These are phyloP conservation scores for Verruconis gallopava DNA, from an alignment of 2,329 filamentous ascomycete genomes.

Conservation along the genomic window DNA sequence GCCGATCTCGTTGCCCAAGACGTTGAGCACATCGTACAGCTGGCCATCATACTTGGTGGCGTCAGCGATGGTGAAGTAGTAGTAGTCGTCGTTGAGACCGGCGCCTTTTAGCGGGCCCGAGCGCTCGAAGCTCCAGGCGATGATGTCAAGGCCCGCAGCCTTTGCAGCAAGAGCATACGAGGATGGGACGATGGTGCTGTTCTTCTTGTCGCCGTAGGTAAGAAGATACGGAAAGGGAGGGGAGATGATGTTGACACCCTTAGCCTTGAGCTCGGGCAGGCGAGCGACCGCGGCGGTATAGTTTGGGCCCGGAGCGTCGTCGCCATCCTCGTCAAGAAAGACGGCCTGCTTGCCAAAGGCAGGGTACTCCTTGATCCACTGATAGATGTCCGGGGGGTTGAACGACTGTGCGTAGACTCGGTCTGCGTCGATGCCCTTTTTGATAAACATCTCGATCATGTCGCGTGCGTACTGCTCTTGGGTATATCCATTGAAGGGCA, in stretches of 20 bases:
- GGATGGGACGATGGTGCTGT: slow-evolving; percentile 45
- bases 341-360: slow-evolving; percentile 49
- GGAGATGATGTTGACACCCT: slow-evolving; percentile 49
- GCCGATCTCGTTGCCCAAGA: slow-evolving; percentile 47
- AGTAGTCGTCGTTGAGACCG: slow-evolving; percentile 21
- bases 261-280: slow-evolving; percentile 41
- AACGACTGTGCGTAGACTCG: slow-evolving; percentile 49
- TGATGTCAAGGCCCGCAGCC: slow-evolving; percentile 48
- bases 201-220: slow-evolving; percentile 30
- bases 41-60: slow-evolving; percentile 50
- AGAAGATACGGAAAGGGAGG: slow-evolving; percentile 53
- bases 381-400: slow-evolving; percentile 49
- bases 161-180: slow-evolving; percentile 49
- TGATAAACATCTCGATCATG: slow-evolving; percentile 34
- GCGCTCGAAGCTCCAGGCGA: slow-evolving; percentile 58
- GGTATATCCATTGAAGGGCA: slow-evolving; percentile 57
- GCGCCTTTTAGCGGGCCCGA: slow-evolving; percentile 45
- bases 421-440: slow-evolving; percentile 24
- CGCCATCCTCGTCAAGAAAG: slow-evolving; percentile 48
- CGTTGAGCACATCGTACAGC: slow-evolving; percentile 52
- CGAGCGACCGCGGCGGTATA: slow-evolving; percentile 43
- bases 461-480: slow-evolving; percentile 53
- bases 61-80: slow-evolving; percentile 28
- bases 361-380: slow-evolving; percentile 52
- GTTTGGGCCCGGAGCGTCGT: slow-evolving; percentile 29